phyloP scores from a whole-genome alignment of 1,284 basidiomycete species.

The Melampsora americana region DNA sequence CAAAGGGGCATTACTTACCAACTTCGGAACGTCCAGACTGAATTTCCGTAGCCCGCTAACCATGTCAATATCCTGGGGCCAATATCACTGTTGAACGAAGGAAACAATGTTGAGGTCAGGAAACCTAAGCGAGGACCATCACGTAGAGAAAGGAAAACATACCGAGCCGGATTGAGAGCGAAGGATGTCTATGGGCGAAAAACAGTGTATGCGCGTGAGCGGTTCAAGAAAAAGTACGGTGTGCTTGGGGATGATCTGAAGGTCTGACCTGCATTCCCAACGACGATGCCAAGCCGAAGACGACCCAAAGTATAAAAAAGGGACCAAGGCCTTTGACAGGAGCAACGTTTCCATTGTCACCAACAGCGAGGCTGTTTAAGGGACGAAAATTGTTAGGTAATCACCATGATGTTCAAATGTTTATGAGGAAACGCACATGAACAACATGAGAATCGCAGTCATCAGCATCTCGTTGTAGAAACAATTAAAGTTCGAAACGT shows the following conservation, averaged over 20 bases:
- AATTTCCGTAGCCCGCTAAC: constrained; percentile 37
- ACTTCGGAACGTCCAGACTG: constrained; percentile 34
- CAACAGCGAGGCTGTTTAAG: constrained; percentile 28
- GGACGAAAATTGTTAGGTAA: background rate
- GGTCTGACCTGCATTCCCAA: constrained; percentile 43
- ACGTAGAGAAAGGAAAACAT: background rate
- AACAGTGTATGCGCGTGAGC: background rate
- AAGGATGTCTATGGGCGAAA: constrained; percentile 33
- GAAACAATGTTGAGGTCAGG: background rate
- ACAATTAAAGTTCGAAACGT: constrained; percentile 36
- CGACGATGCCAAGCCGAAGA: constrained; percentile 30
- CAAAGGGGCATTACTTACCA: constrained; percentile 12
- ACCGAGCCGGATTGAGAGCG: constrained; percentile 43
- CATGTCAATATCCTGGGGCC: constrained; percentile 42
- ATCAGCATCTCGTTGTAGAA: constrained; percentile 44
- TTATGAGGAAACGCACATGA: constrained; percentile 19
- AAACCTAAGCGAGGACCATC: background rate
- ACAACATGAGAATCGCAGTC: constrained; percentile 41
- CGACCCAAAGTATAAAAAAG: constrained; percentile 43
- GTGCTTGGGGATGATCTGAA: background rate
- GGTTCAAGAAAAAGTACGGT: background rate
- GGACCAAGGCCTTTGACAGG: constrained; percentile 32
- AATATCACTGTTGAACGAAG: constrained; percentile 22
- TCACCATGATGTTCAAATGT: background rate
- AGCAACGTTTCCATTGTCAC: constrained; percentile 38